Percentiles rank a stretch among this genome's conserved stretches.
Evolutionary conservation across 2,329 filamentous ascomycete genomes (phyloP).

Genomic region (Myotisia sp.): DNA sequence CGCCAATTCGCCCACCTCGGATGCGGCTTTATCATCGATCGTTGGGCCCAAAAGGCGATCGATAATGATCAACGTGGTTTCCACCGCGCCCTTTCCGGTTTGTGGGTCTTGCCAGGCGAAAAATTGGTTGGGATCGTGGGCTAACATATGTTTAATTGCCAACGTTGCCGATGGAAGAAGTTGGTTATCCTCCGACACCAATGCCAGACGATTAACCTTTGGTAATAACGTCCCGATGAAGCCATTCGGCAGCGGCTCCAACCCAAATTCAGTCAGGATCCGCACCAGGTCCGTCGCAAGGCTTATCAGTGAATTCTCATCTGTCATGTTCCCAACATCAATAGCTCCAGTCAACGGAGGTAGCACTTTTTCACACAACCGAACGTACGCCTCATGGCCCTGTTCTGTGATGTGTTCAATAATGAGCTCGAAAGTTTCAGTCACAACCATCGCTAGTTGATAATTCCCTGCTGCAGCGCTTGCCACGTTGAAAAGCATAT

Average conservation of each 20-base stretch:
- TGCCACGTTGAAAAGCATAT: slow-evolving; percentile 75
- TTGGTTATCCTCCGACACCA: slow-evolving; percentile 74
- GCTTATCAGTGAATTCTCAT: slow-evolving; percentile 64
- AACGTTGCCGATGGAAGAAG: slow-evolving; percentile 75
- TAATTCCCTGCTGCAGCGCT: slow-evolving; percentile 82
- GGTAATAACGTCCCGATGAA: slow-evolving; percentile 78
- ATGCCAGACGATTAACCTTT: slow-evolving; percentile 67
- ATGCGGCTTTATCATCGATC: slow-evolving; percentile 85
- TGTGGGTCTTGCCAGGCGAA: slow-evolving; percentile 70
- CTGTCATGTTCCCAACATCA: slow-evolving; percentile 70
- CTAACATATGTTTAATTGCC: slow-evolving; percentile 75
- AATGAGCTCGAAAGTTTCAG: slow-evolving; percentile 83
- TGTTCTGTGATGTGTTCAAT: slow-evolving; percentile 52
- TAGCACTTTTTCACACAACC: slow-evolving; percentile 70
- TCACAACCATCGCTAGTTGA: slow-evolving; percentile 75
- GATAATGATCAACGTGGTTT: slow-evolving; percentile 80
- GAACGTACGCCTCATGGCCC: slow-evolving; percentile 55
- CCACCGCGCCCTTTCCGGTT: slow-evolving; percentile 65
- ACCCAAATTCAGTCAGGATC: slow-evolving; percentile 66
- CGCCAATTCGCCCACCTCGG: slow-evolving; percentile 89
- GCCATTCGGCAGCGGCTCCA: slow-evolving; percentile 69
- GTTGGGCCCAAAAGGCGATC: slow-evolving; percentile 71
- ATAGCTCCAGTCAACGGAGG: slow-evolving; percentile 81
- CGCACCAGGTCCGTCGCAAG: slow-evolving; percentile 75
- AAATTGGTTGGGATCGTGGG: slow-evolving; percentile 79